Percentiles rank a stretch among this genome's conserved stretches.
These are phyloP conservation scores for Spirogloea muscicola DNA, from an alignment of 139 green algal species.

Conservation along the genomic window DNA sequence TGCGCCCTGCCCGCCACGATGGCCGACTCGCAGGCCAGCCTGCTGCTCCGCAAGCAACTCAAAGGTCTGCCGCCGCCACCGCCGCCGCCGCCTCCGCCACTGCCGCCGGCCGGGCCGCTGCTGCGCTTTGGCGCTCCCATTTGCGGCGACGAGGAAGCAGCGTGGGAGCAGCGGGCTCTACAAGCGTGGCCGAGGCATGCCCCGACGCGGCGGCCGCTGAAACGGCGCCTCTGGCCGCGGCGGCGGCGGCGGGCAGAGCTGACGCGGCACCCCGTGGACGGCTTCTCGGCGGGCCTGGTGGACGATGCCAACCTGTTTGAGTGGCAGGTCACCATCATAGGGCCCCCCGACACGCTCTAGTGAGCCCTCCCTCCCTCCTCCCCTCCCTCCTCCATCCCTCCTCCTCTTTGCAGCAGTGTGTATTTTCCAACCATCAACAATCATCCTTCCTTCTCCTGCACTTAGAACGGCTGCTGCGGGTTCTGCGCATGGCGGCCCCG, in stretches of 20 bases:
- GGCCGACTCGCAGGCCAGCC: constrained; percentile 63
- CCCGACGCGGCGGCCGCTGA: background rate
- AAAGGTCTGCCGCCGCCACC: constrained; percentile 63
- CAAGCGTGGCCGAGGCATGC: background rate
- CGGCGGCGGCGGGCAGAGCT: constrained; percentile 91
- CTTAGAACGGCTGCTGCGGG: no score
- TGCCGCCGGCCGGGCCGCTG: background rate
- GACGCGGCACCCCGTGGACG: constrained; percentile 92
- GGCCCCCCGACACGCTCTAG: constrained; percentile 96
- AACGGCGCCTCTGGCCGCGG: background rate
- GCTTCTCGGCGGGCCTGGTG: constrained; percentile 94
- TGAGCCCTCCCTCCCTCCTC: no score
- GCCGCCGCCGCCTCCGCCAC: background rate
- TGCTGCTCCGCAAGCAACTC: constrained; percentile 87
- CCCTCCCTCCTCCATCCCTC: no score
- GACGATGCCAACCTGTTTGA: constrained; percentile 98
- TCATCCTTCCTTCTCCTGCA: no score
- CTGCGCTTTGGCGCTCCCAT: background rate
- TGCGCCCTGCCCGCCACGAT: no score
- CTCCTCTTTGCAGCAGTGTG: no score
- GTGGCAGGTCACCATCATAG: constrained; percentile 96
- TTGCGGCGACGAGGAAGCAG: background rate
- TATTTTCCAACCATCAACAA: no score
- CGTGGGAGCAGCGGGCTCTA: background rate
- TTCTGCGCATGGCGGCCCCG: no score